Evolutionary conservation across 2,329 filamentous ascomycete genomes (phyloP), one percentile per base, ranked within the genome.

Genomic region (Mycosphaerella arachidis): DNA sequence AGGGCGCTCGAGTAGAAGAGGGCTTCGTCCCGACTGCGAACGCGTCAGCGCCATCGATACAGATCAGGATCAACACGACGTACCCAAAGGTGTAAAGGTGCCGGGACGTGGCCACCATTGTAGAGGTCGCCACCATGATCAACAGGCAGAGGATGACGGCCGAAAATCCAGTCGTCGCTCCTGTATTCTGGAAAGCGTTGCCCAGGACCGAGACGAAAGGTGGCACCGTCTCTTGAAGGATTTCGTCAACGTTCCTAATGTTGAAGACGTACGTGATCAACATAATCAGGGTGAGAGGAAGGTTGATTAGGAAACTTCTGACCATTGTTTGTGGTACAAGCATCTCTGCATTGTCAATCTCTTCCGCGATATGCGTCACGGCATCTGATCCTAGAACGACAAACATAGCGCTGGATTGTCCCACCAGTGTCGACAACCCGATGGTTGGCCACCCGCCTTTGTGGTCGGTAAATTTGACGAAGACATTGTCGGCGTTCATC

Each of bases 1-100:
- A 82, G 73, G 48, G 72, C 74, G 1, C 65, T 53, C 18, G 72
- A 67, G 58, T 71, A 79, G 0, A 76, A 75, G 16, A 76, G 59
- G n/a, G 74, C 77, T 37, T 72, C 67, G 60, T 78, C 76, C 68
- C 78, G 80, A 69, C 83, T 85, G 67, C 66, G 61, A 30, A 16
- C 3, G 7, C n/a, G 84, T 57, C 30, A 59, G 56, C 29, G 10
- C 20, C 4, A 10, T 8, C 46, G 6, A 2, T 30, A 30, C 50
- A 52, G 13, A n/a, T 18, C 7, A 35, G 3, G 16, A 35, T 52
- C 27, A 16, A 6, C 24, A 20, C 7, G 45, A 74, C 76, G 56
- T 70, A 73, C 30, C 76, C 75, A 56, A 78, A 79, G 1, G 74
- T 70, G 50, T 71, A 72, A 31, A 75, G 66, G 63, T 77, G 72